A percentile compares a stretch with the other conserved stretches of the same genome.
Evolutionary conservation across 345 rosid species (phyloP).

Genomic region (Kernera saxatilis): DNA sequence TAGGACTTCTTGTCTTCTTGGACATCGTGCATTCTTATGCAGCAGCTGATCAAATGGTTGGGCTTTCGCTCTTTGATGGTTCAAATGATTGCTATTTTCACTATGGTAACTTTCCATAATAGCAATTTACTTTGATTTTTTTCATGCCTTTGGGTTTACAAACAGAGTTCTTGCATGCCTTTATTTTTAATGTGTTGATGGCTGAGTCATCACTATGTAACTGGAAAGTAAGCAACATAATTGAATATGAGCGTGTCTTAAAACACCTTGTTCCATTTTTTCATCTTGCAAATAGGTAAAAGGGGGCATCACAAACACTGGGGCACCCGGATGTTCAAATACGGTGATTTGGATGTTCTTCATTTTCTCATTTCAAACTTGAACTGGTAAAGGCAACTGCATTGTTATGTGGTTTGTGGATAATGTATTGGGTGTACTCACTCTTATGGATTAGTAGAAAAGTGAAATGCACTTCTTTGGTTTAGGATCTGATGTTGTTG

Average conservation of each 20-base stretch:
- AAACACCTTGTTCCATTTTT: slow-evolving; percentile 11
- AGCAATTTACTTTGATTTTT: neutral
- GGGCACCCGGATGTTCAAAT: slow-evolving; percentile 98
- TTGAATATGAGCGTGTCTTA: neutral
- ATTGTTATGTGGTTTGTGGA: neutral
- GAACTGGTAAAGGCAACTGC: slow-evolving; percentile 62
- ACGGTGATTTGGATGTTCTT: slow-evolving; percentile 83
- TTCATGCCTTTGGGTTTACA: neutral
- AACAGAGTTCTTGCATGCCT: slow-evolving; percentile 13
- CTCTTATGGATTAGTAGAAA: slow-evolving; percentile 5
- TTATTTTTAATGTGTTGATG: neutral
- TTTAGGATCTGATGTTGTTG: slow-evolving; percentile 9
- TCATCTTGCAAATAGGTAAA: slow-evolving; percentile 51
- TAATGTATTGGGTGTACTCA: neutral
- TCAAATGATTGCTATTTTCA: slow-evolving; percentile 97
- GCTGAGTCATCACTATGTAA: neutral
- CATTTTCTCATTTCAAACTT: slow-evolving; percentile 88
- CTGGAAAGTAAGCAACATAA: neutral
- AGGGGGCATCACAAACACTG: slow-evolving; percentile 92
- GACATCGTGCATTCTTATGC: slow-evolving; percentile 96
- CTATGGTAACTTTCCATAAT: slow-evolving; percentile 46
- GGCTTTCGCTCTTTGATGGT: slow-evolving; percentile 87
- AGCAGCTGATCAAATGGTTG: slow-evolving; percentile 97
- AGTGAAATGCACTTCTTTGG: slow-evolving; percentile 2
- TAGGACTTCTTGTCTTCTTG: slow-evolving; percentile 76